Conservation (phyloP, 305 asterid species). For the Rubia tinctorum region DNA sequence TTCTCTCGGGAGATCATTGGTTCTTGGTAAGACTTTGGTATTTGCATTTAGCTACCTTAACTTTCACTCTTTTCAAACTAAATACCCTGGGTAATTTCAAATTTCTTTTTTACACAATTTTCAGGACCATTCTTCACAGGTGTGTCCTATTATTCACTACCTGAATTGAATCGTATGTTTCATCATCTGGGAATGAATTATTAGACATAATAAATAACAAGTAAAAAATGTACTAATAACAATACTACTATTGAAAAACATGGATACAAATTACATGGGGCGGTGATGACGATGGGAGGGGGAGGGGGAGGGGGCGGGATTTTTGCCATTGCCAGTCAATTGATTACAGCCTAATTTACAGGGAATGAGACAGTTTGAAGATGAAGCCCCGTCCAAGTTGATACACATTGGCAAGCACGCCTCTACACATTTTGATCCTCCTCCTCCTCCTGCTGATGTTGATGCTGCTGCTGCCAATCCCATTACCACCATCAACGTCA, state of each 20-base stretch:
- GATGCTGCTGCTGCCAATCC: constrained; percentile 4
- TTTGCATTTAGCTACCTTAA: not conserved
- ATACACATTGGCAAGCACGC: constrained; percentile 14
- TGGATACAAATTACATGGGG: not conserved
- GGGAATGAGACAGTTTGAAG: not conserved
- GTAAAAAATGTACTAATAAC: too few relatives aligned
- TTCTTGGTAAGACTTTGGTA: not conserved
- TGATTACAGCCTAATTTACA: constrained; percentile 14
- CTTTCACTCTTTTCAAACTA: not conserved
- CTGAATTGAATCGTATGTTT: too few relatives aligned
- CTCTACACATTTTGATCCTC: not conserved
- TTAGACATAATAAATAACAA: too few relatives aligned
- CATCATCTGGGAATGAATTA: too few relatives aligned
- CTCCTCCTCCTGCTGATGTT: too few relatives aligned
- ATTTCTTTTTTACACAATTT: too few relatives aligned
- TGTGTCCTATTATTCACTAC: too few relatives aligned
- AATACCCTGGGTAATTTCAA: too few relatives aligned
- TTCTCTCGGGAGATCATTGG: not conserved
- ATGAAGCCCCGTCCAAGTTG: not conserved
- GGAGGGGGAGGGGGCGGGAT: not conserved
- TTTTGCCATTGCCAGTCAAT: constrained; percentile 17
- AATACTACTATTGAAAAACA: too few relatives aligned
- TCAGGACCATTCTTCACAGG: too few relatives aligned
- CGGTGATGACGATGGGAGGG: fast-evolving
- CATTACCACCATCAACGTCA: not conserved